Percentiles rank a stretch among this genome's conserved stretches.
phyloP scores from a whole-genome alignment of 1,284 basidiomycete genomes.

The Cerrena zonata region DNA sequence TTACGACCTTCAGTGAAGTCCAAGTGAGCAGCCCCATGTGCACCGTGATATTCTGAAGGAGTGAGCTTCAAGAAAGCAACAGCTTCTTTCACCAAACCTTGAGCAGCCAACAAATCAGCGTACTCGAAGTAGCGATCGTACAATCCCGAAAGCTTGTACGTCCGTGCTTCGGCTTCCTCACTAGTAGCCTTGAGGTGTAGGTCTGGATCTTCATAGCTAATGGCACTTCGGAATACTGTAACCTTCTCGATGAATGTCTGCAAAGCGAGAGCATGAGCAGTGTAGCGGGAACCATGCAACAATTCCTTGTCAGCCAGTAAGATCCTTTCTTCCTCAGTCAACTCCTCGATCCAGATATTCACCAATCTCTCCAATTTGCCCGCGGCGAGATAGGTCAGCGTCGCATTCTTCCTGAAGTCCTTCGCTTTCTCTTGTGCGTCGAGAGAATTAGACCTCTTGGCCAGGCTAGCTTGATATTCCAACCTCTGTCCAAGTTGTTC shows the following conservation, averaged over 20 bases:
- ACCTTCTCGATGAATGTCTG: conserved; percentile 98
- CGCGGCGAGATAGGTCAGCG: conserved; percentile 87
- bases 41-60: conserved; percentile 73
- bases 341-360: conserved; percentile 89
- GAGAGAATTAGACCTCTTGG: conserved; percentile 44
- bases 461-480: conserved; percentile 72
- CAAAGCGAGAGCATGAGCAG: conserved; percentile 82
- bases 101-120: conserved; percentile 84
- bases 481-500: conserved; percentile 90
- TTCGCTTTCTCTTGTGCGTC: conserved; percentile 41
- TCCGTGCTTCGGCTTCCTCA: conserved; percentile 46
- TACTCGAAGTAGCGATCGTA: conserved; percentile 97
- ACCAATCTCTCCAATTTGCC: conserved; percentile 85
- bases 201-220: conserved; percentile 82
- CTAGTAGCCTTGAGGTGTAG: conserved; percentile 36
- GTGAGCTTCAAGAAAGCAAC: conserved; percentile 77
- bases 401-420: conserved; percentile 82
- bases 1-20: conserved; percentile 64
- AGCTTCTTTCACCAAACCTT: conserved; percentile 84
- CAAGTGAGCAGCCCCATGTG: conserved; percentile 38
- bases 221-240: conserved; percentile 86
- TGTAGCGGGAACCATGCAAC: conserved; percentile 59
- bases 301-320: conserved; percentile 42
- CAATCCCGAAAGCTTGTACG: conserved; percentile 79
- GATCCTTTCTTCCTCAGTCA: conserved; percentile 77